phyloP scores from a whole-genome alignment of 1,284 basidiomycete genomes.

The Ceratobasidium sp. region DNA sequence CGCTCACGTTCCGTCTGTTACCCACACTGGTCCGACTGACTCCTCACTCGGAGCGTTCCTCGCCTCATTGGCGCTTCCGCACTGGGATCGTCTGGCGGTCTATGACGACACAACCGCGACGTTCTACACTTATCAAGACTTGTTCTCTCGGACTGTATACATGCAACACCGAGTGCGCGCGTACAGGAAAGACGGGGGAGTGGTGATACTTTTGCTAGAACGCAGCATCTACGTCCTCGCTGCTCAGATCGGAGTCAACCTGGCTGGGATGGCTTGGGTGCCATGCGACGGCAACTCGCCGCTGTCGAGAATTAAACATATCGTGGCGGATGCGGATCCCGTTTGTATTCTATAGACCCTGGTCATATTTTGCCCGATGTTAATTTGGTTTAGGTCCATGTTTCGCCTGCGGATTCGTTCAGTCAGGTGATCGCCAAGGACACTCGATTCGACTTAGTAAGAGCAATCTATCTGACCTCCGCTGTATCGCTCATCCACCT shows the following conservation, averaged over 20 bases:
- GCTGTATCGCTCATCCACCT: too few relatives aligned
- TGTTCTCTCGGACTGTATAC: not conserved
- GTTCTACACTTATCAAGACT: not conserved
- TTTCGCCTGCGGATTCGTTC: too few relatives aligned
- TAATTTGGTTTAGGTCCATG: too few relatives aligned
- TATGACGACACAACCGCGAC: conserved; percentile 5
- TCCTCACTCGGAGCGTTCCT: conserved; percentile 1
- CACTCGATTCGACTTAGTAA: too few relatives aligned
- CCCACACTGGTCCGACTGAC: not conserved
- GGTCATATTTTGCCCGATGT: too few relatives aligned
- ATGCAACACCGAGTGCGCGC: conserved; percentile 1
- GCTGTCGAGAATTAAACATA: conserved; percentile 1
- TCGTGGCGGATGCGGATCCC: not conserved
- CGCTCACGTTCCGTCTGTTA: not conserved
- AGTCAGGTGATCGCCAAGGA: too few relatives aligned
- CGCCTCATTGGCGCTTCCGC: not conserved
- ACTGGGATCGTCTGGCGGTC: conserved; percentile 9
- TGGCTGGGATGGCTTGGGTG: not conserved
- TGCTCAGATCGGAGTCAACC: conserved; percentile 9
- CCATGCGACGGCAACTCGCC: conserved; percentile 12
- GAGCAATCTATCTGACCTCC: too few relatives aligned
- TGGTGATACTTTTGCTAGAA: not conserved
- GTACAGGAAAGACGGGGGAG: not conserved
- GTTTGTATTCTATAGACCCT: conserved; percentile 16
- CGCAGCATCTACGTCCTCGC: not conserved